Base-by-base conservation (phyloP, 2,329 filamentous ascomycete species). In the Anthostomella pinea region DNA sequence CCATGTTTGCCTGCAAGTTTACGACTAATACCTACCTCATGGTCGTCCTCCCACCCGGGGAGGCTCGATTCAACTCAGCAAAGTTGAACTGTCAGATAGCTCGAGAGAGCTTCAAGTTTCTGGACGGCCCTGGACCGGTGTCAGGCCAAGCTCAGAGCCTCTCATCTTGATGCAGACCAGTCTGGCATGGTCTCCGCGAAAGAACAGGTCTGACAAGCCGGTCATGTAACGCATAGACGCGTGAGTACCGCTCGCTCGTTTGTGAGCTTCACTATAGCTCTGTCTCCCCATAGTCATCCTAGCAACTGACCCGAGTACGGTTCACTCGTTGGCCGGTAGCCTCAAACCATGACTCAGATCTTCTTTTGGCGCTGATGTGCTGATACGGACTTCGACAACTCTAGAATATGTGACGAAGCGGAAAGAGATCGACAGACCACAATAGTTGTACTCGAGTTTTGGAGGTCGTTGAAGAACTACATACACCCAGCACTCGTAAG, bases 11-110 rank as follows among this genome's bases (percentile, higher is more conserved):
- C 47, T 87, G 89, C 47, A 87, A 94, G 51, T 89, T 98, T 51
- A 98, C 93, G 2, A 94, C 93, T 35, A 98, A 98, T 64, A 98
- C 93, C 3, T 97, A 97, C 57, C 83, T 98, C 42, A 87, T 95
- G 56, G 87, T 94, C 7, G 83, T 94, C 22, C 79, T 96, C 48
- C 90, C 93, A 0, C 89, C 91, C 0, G 90, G 90, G 16, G 91
- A 97, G 63, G 87, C 87, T 14, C 78, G 87, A 5, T 95, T 95
- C 69, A 96, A 97, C 54, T 81, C 86, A 35, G 90, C 90, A 9
- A 81, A 93, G 62, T 73, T 95, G 48, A 96, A 96, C 59, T 93
- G 91, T 48, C 83, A 87, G 63, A 83, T 95, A 40, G 90, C 89
- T 1, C 77, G 88, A 29, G 81, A 86, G 51, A 85, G 87, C 48